A percentile compares a stretch with the other conserved stretches of the same genome.
phyloP scores from a whole-genome alignment of 2,329 filamentous ascomycete species.

The Fusarium kyushuense region DNA sequence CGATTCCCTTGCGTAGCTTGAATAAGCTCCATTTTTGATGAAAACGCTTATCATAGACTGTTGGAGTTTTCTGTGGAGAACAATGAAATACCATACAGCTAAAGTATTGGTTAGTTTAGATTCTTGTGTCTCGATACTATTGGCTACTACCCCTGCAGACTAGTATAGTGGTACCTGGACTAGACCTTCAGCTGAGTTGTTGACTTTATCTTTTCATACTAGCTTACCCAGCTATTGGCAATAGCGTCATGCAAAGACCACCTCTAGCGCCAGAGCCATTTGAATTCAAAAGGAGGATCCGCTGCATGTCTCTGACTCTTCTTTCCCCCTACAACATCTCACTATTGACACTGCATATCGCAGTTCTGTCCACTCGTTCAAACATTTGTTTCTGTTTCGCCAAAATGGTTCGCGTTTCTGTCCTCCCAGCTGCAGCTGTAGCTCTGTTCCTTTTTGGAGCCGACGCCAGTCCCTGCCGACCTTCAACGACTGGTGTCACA shows the following conservation, averaged over 20 bases:
- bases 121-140: too few relatives aligned
- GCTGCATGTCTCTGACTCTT: not conserved
- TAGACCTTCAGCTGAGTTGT: too few relatives aligned
- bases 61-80: too few relatives aligned
- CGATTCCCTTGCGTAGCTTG: too few relatives aligned
- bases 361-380: not conserved
- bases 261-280: not conserved
- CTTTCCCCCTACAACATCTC: not conserved
- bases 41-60: too few relatives aligned
- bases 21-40: too few relatives aligned
- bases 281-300: not conserved
- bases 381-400: not conserved
- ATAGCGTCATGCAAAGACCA: not conserved
- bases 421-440: not conserved
- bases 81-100: too few relatives aligned
- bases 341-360: not conserved
- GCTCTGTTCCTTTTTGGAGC: not conserved
- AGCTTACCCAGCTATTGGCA: not conserved
- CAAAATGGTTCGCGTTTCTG: not conserved
- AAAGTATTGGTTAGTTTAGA: too few relatives aligned
- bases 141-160: too few relatives aligned
- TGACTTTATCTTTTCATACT: not conserved
- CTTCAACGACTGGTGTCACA: not conserved
- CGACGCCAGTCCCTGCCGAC: not conserved
- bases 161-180: too few relatives aligned